phyloP scores from a whole-genome alignment of 768 basidiomycete genomes.

The Rhodocollybia butyracea region DNA sequence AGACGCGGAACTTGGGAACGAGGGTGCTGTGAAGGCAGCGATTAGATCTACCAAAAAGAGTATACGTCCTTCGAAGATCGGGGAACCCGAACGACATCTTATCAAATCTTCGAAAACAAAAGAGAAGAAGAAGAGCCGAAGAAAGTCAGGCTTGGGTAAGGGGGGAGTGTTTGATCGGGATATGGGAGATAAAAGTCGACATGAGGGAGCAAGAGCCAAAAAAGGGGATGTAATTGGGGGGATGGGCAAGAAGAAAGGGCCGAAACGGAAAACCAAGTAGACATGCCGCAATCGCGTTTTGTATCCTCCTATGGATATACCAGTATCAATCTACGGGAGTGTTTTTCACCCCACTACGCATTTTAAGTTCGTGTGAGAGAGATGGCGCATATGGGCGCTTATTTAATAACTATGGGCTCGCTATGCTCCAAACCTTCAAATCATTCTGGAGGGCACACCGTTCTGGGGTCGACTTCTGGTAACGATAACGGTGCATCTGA shows the following conservation, averaged over 20 bases:
- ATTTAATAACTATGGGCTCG: constrained; percentile 43
- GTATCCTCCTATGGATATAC: neutral
- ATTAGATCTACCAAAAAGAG: constrained; percentile 88
- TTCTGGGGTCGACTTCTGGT: constrained; percentile 38
- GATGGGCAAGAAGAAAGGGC: constrained; percentile 47
- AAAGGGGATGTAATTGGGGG: constrained; percentile 56
- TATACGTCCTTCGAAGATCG: constrained; percentile 71
- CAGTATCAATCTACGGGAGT: neutral
- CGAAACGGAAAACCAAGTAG: constrained; percentile 25
- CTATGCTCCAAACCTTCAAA: constrained; percentile 50
- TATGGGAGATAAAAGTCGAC: constrained; percentile 40
- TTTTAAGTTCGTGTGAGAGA: neutral
- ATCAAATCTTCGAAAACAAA: constrained; percentile 23
- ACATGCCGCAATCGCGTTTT: neutral
- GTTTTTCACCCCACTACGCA: neutral
- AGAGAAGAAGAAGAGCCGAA: constrained; percentile 24
- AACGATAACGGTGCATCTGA: constrained; percentile 23
- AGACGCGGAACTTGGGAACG: constrained; percentile 61
- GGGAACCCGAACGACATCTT: constrained; percentile 38
- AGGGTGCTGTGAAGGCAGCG: constrained; percentile 59
- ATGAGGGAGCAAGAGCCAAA: constrained; percentile 64
- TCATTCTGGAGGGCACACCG: constrained; percentile 45
- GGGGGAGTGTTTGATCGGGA: constrained; percentile 58
- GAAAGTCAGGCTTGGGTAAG: constrained; percentile 28
- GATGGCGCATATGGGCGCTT: neutral